These are phyloP conservation scores for Serpula lacrymans DNA, from an alignment of 768 basidiomycete species.

Conservation along the genomic window DNA sequence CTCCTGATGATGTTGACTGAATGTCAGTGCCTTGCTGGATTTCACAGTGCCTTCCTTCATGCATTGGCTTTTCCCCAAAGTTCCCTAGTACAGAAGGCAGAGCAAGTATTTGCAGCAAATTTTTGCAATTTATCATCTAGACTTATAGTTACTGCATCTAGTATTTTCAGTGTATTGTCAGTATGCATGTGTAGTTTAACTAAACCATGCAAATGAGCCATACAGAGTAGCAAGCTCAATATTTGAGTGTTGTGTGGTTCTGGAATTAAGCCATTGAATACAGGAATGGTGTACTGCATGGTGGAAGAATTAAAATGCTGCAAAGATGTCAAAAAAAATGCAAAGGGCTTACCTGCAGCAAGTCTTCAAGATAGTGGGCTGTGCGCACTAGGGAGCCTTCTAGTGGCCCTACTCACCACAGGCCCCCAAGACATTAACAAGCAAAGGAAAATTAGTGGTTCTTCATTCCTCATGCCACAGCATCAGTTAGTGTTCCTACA, in stretches of 20 bases:
- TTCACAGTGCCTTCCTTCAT: conserved; percentile 14
- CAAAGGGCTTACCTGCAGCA: conserved; percentile 24
- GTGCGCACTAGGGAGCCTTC: too few species aligned
- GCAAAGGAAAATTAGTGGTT: too few species aligned
- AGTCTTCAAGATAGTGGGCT: conserved; percentile 38
- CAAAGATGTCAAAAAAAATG: neutral
- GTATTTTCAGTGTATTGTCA: conserved; percentile 6
- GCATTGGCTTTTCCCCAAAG: conserved; percentile 25
- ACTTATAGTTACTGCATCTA: neutral
- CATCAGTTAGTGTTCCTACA: too few species aligned
- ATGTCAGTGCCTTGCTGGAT: too few species aligned
- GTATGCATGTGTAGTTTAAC: conserved; percentile 26
- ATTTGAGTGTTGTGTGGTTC: conserved; percentile 14
- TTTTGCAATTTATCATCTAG: conserved; percentile 20
- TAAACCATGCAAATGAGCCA: conserved; percentile 21
- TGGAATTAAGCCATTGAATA: conserved; percentile 26
- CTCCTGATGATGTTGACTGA: neutral
- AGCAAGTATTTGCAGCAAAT: conserved; percentile 21
- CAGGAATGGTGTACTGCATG: conserved; percentile 30
- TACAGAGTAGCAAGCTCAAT: conserved; percentile 15
- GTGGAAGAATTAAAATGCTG: neutral
- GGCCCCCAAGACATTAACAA: too few species aligned
- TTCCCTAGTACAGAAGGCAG: conserved; percentile 23
- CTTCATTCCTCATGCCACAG: too few species aligned
- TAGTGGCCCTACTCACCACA: too few species aligned